phyloP scores from a whole-genome alignment of 2,329 filamentous ascomycete species.

The Chaetothyriales sp. region DNA sequence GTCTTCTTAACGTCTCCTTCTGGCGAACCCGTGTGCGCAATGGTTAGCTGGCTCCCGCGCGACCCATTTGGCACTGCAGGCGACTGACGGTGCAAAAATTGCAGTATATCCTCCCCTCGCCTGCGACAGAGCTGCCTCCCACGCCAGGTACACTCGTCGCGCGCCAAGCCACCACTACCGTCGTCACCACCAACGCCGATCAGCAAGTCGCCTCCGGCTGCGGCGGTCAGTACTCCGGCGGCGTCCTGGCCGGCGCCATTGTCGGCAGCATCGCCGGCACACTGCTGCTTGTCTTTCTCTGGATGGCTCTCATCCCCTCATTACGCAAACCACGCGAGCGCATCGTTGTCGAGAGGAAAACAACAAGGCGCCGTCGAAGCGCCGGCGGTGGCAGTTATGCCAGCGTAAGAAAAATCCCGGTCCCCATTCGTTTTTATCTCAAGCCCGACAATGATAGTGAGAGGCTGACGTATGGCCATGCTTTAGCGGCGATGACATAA shows the following conservation, averaged over 20 bases:
- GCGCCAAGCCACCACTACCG: constrained; percentile 14
- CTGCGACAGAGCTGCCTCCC: constrained; percentile 1
- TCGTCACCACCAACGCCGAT: constrained; percentile 1
- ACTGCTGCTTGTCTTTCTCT: constrained; percentile 16
- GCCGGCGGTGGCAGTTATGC: constrained; percentile 14
- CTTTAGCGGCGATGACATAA: no score
- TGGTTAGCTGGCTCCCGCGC: not conserved
- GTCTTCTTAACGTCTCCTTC: not conserved
- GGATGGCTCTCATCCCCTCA: constrained; percentile 4
- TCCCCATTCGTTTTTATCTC: not conserved
- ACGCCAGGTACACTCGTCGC: constrained; percentile 8
- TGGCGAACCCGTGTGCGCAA: not conserved
- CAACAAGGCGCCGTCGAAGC: constrained; percentile 11
- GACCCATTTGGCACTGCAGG: not conserved
- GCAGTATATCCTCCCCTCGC: not conserved
- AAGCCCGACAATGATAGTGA: not conserved
- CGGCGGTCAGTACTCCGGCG: constrained; percentile 16
- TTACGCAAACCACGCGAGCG: constrained; percentile 4
- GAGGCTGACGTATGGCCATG: not conserved
- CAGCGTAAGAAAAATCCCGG: constrained; percentile 8
- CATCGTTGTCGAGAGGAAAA: constrained; percentile 14
- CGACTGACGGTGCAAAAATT: not conserved
- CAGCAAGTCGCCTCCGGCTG: constrained; percentile 7
- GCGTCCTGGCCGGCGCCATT: constrained; percentile 17
- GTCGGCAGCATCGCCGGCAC: constrained; percentile 18